Evolutionary conservation across 345 rosid genomes (phyloP), one percentile per base, ranked within the genome.

Genomic region (Hibiscus trionum): DNA sequence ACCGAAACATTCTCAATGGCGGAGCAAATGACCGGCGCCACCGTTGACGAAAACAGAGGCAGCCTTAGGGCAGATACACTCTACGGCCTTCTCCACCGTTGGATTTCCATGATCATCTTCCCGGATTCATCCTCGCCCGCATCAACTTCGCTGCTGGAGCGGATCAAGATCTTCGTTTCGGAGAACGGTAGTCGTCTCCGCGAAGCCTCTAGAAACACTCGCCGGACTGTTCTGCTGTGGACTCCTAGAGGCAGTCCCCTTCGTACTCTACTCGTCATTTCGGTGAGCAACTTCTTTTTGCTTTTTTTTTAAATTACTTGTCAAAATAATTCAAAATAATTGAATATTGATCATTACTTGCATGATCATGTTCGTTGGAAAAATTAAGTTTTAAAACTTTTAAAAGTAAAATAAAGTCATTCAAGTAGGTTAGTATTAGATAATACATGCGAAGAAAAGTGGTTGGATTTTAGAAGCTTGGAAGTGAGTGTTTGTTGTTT

Each of bases 61-160:
- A 46, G 14, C 14, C 49, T 9, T 11, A 9, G 12, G 15, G 49
- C 1, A 46, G 49, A 11, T 0, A 46, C 49, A 46, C 14, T 10
- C 14, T 46, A 46, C 49, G 49, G 15, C 49, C 12, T 46, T 11
- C 49, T 94, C 29, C 83, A 78, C 57, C 70, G 85, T 66, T 70
- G 83, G 81, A 11, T 84, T 62, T 69, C 80, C 42, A 77, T 72
- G 78, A 72, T 87, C 79, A 59, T 87, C 69, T 80, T 80, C 70
- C 90, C 90, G 1, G 87, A 82, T 67, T 73, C 57, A 62, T 19
- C 64, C 58, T 72, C 26, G 11, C 72, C 29, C 7, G 70, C 79
- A 2, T 82, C 88, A 11, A 69, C 80, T 67, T 75, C 93, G 14
- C 67, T 87, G 71, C 62, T 78, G 61, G 85, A 73, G n/a, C 91